phyloP scores from a whole-genome alignment of 768 basidiomycete species.

The Udeniomyces megalosporus region DNA sequence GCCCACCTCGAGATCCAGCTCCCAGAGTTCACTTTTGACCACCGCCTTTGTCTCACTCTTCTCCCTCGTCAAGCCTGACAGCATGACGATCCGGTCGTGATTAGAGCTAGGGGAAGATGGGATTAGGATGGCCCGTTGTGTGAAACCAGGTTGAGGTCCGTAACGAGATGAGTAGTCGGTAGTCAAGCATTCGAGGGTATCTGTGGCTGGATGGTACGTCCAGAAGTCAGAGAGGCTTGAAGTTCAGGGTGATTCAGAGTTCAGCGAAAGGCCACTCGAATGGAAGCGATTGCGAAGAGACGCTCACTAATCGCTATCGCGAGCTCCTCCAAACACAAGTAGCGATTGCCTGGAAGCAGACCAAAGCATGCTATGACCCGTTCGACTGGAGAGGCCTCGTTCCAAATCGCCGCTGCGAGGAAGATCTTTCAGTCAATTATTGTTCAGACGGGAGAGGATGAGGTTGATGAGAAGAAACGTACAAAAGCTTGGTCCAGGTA shows the following conservation, averaged over 20 bases:
- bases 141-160: conserved; percentile 58
- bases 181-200: too few relatives aligned
- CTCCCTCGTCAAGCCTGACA: conserved; percentile 24
- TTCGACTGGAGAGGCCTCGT: neutral
- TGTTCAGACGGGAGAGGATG: too few relatives aligned
- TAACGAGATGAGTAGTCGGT: conserved; percentile 39
- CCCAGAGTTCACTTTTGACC: too few relatives aligned
- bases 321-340: conserved; percentile 21
- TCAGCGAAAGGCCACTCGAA: too few relatives aligned
- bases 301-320: conserved; percentile 41
- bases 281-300: conserved; percentile 37
- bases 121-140: conserved; percentile 57
- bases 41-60: too few relatives aligned
- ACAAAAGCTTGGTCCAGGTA: too few relatives aligned
- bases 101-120: conserved; percentile 40
- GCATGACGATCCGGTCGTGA: conserved; percentile 66
- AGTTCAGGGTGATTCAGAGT: too few relatives aligned
- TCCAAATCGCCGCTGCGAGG: neutral
- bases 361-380: neutral
- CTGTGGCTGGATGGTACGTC: too few relatives aligned
- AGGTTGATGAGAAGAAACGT: too few relatives aligned
- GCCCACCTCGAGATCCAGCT: too few relatives aligned
- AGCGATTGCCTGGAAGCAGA: neutral
- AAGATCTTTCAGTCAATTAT: too few relatives aligned
- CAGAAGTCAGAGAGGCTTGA: too few relatives aligned